These are phyloP conservation scores for Fonsecaea pedrosoi DNA, from an alignment of 2,329 filamentous ascomycete genomes.

Conservation along the genomic window DNA sequence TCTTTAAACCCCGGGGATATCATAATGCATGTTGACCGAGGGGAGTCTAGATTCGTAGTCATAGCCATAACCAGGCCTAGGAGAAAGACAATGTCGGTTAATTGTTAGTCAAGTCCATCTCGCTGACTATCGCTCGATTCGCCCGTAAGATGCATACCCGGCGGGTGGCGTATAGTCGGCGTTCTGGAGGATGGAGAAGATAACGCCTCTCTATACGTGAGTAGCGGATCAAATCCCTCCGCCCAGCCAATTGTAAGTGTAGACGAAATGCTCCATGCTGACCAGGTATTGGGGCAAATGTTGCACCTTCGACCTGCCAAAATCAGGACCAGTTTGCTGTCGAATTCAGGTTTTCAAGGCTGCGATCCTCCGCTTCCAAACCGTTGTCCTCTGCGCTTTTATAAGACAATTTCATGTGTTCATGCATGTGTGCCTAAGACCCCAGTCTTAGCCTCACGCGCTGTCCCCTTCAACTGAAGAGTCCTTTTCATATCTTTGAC, in stretches of 20 bases:
- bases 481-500: neutral
- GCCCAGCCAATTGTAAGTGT: slow-evolving; percentile 4
- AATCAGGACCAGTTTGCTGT: neutral
- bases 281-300: neutral
- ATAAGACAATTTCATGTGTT: neutral
- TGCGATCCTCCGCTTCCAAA: neutral
- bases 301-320: neutral
- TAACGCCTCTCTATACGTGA: neutral
- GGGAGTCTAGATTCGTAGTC: neutral
- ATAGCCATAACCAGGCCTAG: neutral
- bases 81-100: neutral
- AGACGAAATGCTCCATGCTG: slow-evolving; percentile 7
- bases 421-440: neutral
- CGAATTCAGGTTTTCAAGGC: neutral
- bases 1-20: neutral
- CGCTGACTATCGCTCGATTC: neutral
- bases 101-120: neutral
- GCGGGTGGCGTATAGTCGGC: slow-evolving; percentile 8
- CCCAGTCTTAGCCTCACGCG: slow-evolving; percentile 3
- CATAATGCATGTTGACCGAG: slow-evolving; percentile 1
- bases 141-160: neutral
- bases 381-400: neutral
- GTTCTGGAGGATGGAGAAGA: neutral
- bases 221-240: neutral
- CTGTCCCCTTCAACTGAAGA: neutral